Evolutionary conservation across 2,329 filamentous ascomycete genomes (phyloP).

Genomic region (Grosmannia serpens): DNA sequence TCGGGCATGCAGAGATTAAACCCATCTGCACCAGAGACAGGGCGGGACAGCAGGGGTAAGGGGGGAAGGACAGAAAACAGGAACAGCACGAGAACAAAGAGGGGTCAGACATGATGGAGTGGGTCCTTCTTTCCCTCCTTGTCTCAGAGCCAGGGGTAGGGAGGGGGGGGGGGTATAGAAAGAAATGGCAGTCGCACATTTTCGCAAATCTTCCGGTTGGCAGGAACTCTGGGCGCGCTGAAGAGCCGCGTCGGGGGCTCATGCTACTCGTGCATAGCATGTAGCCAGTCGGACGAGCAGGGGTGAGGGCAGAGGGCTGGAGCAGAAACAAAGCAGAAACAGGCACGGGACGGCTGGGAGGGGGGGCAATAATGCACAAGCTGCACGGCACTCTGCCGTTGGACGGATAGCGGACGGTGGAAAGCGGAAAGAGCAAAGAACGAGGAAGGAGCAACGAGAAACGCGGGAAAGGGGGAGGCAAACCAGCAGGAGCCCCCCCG

Average conservation of each 20-base stretch:
- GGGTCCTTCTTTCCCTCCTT: background rate
- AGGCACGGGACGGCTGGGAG: background rate
- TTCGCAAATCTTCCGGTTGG: background rate
- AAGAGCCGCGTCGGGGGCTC: background rate
- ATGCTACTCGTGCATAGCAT: no score
- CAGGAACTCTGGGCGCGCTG: background rate
- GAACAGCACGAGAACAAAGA: conserved; percentile 1
- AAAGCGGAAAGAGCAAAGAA: no score
- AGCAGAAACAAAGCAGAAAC: background rate
- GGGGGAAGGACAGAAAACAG: background rate
- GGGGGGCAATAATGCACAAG: background rate
- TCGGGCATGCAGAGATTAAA: background rate
- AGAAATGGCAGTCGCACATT: background rate
- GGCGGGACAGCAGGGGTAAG: background rate
- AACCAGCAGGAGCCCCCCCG: background rate
- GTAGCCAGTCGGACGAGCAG: background rate
- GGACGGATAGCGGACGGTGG: no score
- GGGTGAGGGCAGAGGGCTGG: background rate
- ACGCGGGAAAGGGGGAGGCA: background rate
- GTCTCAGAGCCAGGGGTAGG: background rate
- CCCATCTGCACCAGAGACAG: background rate
- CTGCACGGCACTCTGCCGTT: background rate
- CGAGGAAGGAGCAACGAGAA: no score
- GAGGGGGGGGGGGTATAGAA: background rate
- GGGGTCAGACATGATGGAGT: background rate